phyloP scores from a whole-genome alignment of 2,329 filamentous ascomycete genomes.

The Sporothrix inflata region DNA sequence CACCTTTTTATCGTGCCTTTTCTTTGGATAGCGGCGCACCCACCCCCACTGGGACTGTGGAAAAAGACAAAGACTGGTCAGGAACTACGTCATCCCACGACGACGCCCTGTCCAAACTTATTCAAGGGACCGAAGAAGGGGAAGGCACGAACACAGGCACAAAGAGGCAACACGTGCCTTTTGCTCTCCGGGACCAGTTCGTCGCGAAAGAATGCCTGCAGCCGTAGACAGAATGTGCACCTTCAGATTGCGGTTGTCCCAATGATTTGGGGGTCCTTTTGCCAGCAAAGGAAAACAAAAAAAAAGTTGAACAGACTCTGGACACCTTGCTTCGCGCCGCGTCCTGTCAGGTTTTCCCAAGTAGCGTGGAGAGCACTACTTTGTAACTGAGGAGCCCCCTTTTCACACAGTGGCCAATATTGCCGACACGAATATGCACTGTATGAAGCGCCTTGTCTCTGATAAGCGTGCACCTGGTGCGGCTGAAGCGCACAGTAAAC shows the following conservation, averaged over 20 bases:
- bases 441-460: background rate
- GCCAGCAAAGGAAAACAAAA: background rate
- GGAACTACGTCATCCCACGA: conserved; percentile 19
- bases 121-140: background rate
- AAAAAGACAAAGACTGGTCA: conserved; percentile 20
- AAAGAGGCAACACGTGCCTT: background rate
- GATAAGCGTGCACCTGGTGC: background rate
- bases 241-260: background rate
- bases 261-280: background rate
- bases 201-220: no score
- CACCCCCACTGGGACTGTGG: conserved; percentile 17
- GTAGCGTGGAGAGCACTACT: conserved; percentile 29
- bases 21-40: conserved; percentile 15
- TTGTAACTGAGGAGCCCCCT: conserved; percentile 26
- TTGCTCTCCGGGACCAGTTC: background rate
- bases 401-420: conserved; percentile 5
- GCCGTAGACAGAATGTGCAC: background rate
- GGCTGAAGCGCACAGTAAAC: background rate
- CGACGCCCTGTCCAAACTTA: background rate
- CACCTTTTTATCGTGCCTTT: conserved; percentile 13
- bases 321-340: conserved; percentile 14
- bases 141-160: background rate
- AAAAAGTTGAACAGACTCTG: conserved; percentile 6
- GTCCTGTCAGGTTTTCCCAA: background rate
- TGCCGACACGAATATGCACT: background rate